Conservation (phyloP, 2,329 filamentous ascomycete genomes). For the Xylaria sp. region DNA sequence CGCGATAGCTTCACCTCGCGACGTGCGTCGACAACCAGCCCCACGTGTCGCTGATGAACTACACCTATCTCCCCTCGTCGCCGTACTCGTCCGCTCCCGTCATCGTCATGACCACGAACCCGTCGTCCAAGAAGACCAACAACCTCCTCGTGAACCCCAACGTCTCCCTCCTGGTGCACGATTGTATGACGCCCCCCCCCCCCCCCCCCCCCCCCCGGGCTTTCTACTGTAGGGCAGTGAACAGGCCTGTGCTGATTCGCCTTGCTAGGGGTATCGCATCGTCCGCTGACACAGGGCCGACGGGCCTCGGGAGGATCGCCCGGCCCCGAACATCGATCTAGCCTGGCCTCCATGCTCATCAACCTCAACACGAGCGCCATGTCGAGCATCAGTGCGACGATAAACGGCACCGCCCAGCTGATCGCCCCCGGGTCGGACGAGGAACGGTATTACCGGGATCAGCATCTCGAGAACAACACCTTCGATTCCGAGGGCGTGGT, state of each 20-base stretch:
- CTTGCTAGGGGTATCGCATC: slow-evolving; percentile 77
- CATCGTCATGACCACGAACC: slow-evolving; percentile 93
- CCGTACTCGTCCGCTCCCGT: slow-evolving; percentile 73
- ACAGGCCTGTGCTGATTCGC: not conserved
- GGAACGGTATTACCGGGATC: slow-evolving; percentile 80
- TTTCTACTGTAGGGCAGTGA: not conserved
- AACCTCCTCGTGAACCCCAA: slow-evolving; percentile 85
- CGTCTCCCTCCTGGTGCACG: slow-evolving; percentile 94
- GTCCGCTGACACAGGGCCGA: slow-evolving; percentile 75
- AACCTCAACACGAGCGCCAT: slow-evolving; percentile 91
- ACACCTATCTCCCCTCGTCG: slow-evolving; percentile 89
- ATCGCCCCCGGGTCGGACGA: slow-evolving; percentile 76
- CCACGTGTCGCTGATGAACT: slow-evolving; percentile 98
- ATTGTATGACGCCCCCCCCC: slow-evolving; percentile 59
- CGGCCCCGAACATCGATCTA: slow-evolving; percentile 69
- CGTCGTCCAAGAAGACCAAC: slow-evolving; percentile 76
- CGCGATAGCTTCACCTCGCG: slow-evolving; percentile 83
- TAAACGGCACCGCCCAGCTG: slow-evolving; percentile 84
- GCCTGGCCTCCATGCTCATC: slow-evolving; percentile 80
- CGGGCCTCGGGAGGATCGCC: slow-evolving; percentile 67
- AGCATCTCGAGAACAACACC: slow-evolving; percentile 91
- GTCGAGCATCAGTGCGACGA: slow-evolving; percentile 88
- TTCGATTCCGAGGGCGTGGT: slow-evolving; percentile 67
- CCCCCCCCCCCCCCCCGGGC: not conserved
- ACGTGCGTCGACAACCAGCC: slow-evolving; percentile 84